These are phyloP conservation scores for Endocalyx cinctus DNA, from an alignment of 2,329 filamentous ascomycete species.

Conservation along the genomic window DNA sequence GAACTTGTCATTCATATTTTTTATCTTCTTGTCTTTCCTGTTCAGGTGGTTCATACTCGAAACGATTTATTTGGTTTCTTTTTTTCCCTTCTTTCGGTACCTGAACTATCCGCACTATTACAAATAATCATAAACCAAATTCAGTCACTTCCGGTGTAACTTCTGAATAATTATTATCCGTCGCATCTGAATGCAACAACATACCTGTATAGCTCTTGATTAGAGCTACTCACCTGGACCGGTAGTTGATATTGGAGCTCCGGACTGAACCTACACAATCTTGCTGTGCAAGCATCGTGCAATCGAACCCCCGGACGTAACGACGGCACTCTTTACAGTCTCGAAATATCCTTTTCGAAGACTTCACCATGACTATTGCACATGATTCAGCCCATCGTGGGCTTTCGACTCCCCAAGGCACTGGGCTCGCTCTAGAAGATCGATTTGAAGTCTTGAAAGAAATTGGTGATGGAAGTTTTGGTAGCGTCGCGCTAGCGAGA, in stretches of 20 bases:
- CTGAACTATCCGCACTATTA: constrained; percentile 7
- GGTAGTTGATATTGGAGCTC: too few species aligned
- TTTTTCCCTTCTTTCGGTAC: constrained; percentile 8
- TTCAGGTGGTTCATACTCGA: constrained; percentile 1
- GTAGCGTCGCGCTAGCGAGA: constrained; percentile 87
- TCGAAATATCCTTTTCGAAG: too few species aligned
- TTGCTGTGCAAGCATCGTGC: too few species aligned
- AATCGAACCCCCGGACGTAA: too few species aligned
- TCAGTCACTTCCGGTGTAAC: too few species aligned
- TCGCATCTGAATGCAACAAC: constrained; percentile 32
- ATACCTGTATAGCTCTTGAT: constrained; percentile 31
- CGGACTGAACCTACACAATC: too few species aligned
- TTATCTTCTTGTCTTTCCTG: constrained; percentile 18
- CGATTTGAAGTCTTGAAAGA: constrained; percentile 97
- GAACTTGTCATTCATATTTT: too few species aligned
- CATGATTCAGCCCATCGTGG: constrained; percentile 69
- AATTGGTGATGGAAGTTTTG: constrained; percentile 97
- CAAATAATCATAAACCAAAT: not conserved
- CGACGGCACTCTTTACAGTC: too few species aligned
- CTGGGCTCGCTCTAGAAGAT: constrained; percentile 70
- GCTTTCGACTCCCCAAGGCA: constrained; percentile 47
- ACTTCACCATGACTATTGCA: constrained; percentile 75
- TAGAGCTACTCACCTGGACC: constrained; percentile 29
- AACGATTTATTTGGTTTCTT: constrained; percentile 4
- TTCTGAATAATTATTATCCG: too few species aligned